Percentiles rank a stretch among this genome's conserved stretches.
Conservation (phyloP, 2,329 filamentous ascomycete genomes). For the Alternaria consortialis region DNA sequence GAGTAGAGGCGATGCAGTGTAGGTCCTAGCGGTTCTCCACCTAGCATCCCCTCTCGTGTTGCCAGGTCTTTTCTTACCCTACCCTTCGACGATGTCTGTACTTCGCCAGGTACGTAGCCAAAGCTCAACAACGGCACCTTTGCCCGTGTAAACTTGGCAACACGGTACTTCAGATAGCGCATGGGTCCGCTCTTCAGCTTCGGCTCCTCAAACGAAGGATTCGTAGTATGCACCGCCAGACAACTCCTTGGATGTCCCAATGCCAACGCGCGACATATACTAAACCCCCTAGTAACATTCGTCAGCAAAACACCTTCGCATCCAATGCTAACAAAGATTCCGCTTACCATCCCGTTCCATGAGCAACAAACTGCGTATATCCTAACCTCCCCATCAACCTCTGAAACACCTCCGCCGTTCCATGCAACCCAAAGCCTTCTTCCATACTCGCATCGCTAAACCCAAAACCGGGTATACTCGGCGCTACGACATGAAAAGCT, state of each 20-base stretch:
- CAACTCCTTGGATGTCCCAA: constrained; percentile 61
- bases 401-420: constrained; percentile 66
- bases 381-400: constrained; percentile 67
- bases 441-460: constrained; percentile 70
- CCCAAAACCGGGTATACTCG: constrained; percentile 71
- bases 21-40: constrained; percentile 17
- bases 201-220: constrained; percentile 64
- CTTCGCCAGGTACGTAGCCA: constrained; percentile 65
- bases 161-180: constrained; percentile 65
- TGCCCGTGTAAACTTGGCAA: constrained; percentile 56
- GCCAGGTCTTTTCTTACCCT: neutral
- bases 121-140: constrained; percentile 59
- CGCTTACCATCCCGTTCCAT: constrained; percentile 61
- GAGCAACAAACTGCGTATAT: constrained; percentile 67
- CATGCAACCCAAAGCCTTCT: constrained; percentile 59
- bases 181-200: constrained; percentile 55
- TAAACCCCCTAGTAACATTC: constrained; percentile 50
- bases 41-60: neutral
- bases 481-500: constrained; percentile 72
- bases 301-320: neutral
- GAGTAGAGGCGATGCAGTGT: constrained; percentile 40
- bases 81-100: constrained; percentile 34
- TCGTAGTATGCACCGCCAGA: constrained; percentile 68
- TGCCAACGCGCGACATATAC: constrained; percentile 58
- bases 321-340: neutral